Evolutionary conservation across 2,329 filamentous ascomycete species (phyloP).

Genomic region (Phialophora expanda): DNA sequence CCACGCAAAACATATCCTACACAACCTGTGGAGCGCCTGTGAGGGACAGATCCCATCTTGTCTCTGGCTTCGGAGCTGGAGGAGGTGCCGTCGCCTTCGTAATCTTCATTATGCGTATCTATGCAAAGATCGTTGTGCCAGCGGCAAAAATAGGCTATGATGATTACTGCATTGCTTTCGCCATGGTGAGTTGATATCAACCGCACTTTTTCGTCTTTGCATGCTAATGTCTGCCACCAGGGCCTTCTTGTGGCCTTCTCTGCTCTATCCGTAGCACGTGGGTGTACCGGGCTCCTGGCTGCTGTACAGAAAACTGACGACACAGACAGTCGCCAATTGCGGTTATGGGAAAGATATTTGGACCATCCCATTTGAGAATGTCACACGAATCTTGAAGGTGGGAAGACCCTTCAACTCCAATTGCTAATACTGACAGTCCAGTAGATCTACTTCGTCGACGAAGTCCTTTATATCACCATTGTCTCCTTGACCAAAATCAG

Average conservation of each 20-base stretch:
- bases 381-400: slow-evolving; percentile 51
- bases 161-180: slow-evolving; percentile 47
- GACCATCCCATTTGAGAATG: slow-evolving; percentile 51
- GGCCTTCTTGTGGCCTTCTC: slow-evolving; percentile 39
- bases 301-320: too few species aligned
- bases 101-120: slow-evolving; percentile 46
- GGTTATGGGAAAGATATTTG: slow-evolving; percentile 55
- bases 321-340: slow-evolving; percentile 33
- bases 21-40: slow-evolving; percentile 49
- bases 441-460: slow-evolving; percentile 43
- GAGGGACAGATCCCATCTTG: slow-evolving; percentile 44
- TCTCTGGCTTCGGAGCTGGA: slow-evolving; percentile 45
- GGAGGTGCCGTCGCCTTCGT: slow-evolving; percentile 46
- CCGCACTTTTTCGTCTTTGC: background rate
- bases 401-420: slow-evolving; percentile 34
- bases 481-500: slow-evolving; percentile 49
- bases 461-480: slow-evolving; percentile 53
- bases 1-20: slow-evolving; percentile 51
- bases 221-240: slow-evolving; percentile 25
- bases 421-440: slow-evolving; percentile 41
- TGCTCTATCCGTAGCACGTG: slow-evolving; percentile 41
- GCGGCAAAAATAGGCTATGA: slow-evolving; percentile 50
- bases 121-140: slow-evolving; percentile 46
- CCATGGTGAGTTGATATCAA: slow-evolving; percentile 38
- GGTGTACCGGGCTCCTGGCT: slow-evolving; percentile 18